Percentiles rank a stretch among this genome's conserved stretches.
These are phyloP conservation scores for Rhizomucor pusillus DNA, from an alignment of 371 early-diverging fungal species.

Conservation along the genomic window DNA sequence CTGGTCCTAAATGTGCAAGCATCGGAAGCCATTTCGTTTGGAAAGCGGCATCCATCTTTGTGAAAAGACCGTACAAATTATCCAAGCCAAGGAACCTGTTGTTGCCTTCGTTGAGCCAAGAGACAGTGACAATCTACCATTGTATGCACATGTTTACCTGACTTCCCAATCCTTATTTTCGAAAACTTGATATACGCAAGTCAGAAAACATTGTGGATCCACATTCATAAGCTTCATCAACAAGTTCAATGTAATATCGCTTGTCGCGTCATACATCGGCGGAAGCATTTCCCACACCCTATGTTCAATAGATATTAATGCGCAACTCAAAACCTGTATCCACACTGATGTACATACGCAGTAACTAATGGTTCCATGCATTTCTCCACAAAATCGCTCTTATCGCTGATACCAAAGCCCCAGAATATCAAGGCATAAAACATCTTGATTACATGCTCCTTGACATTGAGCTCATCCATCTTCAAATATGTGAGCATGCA, in stretches of 20 bases:
- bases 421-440: conserved; percentile 43
- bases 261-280: conserved; percentile 37
- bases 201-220: conserved; percentile 37
- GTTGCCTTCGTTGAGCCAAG: too few relatives aligned
- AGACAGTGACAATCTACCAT: too few relatives aligned
- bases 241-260: conserved; percentile 33
- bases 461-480: conserved; percentile 34
- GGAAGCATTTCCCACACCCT: conserved; percentile 48
- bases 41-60: conserved; percentile 53
- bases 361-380: conserved; percentile 36
- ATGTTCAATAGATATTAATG: neutral
- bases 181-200: conserved; percentile 43
- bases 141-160: conserved; percentile 22
- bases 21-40: conserved; percentile 47
- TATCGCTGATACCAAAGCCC: conserved; percentile 36
- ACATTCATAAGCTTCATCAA: conserved; percentile 45
- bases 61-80: conserved; percentile 50
- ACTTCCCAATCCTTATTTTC: conserved; percentile 50
- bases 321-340: neutral
- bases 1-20: conserved; percentile 47
- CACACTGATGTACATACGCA: conserved; percentile 26
- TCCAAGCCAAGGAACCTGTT: conserved; percentile 49
- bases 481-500: conserved; percentile 35
- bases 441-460: conserved; percentile 33
- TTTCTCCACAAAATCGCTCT: conserved; percentile 27